Evolutionary conservation across 2,329 filamentous ascomycete species (phyloP), one percentile per base, ranked within the genome.

Genomic region (Pseudogymnoascus sp.): DNA sequence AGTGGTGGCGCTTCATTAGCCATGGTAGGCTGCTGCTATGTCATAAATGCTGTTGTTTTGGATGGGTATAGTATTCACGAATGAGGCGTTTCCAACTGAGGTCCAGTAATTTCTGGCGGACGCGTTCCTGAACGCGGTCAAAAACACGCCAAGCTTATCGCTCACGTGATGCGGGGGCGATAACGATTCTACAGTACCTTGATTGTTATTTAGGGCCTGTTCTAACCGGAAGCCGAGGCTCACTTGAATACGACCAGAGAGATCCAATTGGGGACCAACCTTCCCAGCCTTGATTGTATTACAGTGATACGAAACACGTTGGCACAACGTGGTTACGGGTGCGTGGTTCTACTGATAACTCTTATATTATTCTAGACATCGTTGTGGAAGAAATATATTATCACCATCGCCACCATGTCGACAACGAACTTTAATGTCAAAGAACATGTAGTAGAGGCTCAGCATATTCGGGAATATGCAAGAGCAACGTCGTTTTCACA

Each of bases 391-490:
- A 11, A n/a, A n/a, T 50, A 35, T 53, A n/a, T 57, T 25, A 25
- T 25, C 22, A 35, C 15, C 59, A 33, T 20, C 41, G 15, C 20
- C 25, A 58, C 25, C 36, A 68, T 68, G 64, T 62, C 64, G 11
- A 68, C 67, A 18, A 62, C 75, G 50, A 66, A 73, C 61, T 90
- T 90, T 75, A 75, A 82, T 65, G 76, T 95, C 67, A 82, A 84
- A 65, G 87, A 94, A 72, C 91, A 96, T 76, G 78, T 81, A 43
- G 74, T 95, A 66, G 82, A 85, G 61, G 84, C 83, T 66, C 84
- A 90, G 65, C 89, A 97, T 74, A 88, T 96, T 64, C 82, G 92
- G 64, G 89, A 95, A 71, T 96, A 91, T 71, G 80, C 89, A 6
- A 82, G 83, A 60, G 89, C 88, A 11, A 91, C 89, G 2, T 81